These are phyloP conservation scores for Apiospora kogelbergensis DNA, from an alignment of 2,329 filamentous ascomycete genomes.

Conservation along the genomic window DNA sequence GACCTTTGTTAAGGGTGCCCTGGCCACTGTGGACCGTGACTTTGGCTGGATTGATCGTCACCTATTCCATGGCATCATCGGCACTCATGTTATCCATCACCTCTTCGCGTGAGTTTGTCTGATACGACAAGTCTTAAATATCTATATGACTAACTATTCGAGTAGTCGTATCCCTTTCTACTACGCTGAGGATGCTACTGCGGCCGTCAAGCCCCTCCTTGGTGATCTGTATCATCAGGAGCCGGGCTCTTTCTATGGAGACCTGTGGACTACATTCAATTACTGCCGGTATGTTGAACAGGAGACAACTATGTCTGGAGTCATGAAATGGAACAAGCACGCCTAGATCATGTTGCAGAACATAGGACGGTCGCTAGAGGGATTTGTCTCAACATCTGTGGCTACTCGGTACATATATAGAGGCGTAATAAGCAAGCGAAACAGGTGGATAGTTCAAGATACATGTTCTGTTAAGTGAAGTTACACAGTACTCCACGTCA, in stretches of 20 bases:
- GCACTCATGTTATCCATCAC: constrained; percentile 58
- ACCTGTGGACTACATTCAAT: constrained; percentile 33
- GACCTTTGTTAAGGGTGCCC: constrained; percentile 62
- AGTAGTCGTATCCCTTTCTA: constrained; percentile 52
- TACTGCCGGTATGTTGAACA: constrained; percentile 35
- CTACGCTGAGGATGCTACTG: constrained; percentile 49
- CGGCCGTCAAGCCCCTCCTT: constrained; percentile 47
- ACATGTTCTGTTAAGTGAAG: too few species aligned
- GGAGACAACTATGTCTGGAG: constrained; percentile 25
- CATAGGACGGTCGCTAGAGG: too few species aligned
- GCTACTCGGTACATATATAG: too few species aligned
- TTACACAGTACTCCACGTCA: too few species aligned
- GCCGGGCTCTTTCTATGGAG: constrained; percentile 31
- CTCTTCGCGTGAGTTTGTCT: constrained; percentile 47
- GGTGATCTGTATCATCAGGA: constrained; percentile 45
- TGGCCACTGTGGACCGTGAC: constrained; percentile 63
- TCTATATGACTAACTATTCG: too few species aligned
- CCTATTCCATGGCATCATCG: constrained; percentile 66
- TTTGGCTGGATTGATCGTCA: constrained; percentile 65
- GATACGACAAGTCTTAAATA: too few species aligned
- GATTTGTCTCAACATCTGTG: too few species aligned
- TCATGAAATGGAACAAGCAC: constrained; percentile 24
- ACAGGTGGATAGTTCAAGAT: too few species aligned
- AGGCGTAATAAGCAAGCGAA: too few species aligned
- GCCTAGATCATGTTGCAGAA: too few species aligned